Evolutionary conservation across 495 filamentous ascomycete genomes (phyloP), one percentile per base, ranked within the genome.

Genomic region (Choiromyces venosus): DNA sequence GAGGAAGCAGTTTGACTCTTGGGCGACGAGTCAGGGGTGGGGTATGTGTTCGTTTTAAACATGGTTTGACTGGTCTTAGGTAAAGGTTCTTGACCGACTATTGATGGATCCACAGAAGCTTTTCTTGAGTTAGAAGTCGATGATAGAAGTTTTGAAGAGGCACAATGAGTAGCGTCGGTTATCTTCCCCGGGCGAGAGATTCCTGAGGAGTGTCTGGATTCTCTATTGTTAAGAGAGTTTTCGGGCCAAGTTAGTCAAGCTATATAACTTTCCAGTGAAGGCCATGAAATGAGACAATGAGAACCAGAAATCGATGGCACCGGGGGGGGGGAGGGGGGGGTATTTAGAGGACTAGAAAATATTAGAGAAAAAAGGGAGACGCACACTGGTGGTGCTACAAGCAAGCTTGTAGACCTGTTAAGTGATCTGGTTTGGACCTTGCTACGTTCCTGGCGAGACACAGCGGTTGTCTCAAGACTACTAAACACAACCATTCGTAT

Each of bases 1-100:
- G 65, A 75, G 36, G n/a, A 6, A 29, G 37, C 44, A 25, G 9
- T 40, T 25, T 74, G 71, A 8, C 38, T 44, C 25, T 67, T 77
- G 2, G 75, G 75, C 18, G 75, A 77, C 35, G 75, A 67, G 16
- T 66, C 74, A 10, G 75, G 75, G n/a, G 74, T 77, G 21, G 75
- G 75, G 44, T 77, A 77, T 25, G 66, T 74, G 3, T 39, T 56
- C 14, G 9, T 56, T 29, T 56, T 14, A 56, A 12, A n/a, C 46
- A 56, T 56, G 6, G 29, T 29, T 56, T 29, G 46, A 29, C 46
- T 4, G n/a, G n/a, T 5, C 46, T 29, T 2, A 29, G n/a, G 46
- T 56, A 29, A 29, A 56, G 10, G n/a, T 56, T 29, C n/a, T 29
- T 56, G 46, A 56, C 9, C 46, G n/a, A 56, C 46, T 29, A 4